Evolutionary conservation across 2,329 filamentous ascomycete genomes (phyloP).

Genomic region (Chaetomium sp.): DNA sequence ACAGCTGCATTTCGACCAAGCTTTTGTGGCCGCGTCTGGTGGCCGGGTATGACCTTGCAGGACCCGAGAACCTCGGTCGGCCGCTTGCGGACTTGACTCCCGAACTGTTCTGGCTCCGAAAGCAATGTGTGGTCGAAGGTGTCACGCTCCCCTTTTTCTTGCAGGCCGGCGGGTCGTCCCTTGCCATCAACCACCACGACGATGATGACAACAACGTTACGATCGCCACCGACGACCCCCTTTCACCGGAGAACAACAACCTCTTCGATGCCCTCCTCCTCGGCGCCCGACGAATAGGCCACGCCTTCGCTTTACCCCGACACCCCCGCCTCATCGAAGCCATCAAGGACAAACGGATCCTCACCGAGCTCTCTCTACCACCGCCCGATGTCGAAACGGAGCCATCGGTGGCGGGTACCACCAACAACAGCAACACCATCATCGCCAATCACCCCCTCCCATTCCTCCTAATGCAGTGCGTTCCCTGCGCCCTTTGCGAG

Average conservation of each 20-base stretch:
- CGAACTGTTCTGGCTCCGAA: slow-evolving; percentile 88
- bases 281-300: slow-evolving; percentile 81
- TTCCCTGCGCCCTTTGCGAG: slow-evolving; percentile 78
- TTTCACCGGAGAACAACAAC: slow-evolving; percentile 53
- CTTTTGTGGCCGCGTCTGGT: slow-evolving; percentile 70
- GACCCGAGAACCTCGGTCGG: slow-evolving; percentile 75
- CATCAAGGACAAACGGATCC: slow-evolving; percentile 79
- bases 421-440: slow-evolving; percentile 48
- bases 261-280: slow-evolving; percentile 84
- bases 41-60: slow-evolving; percentile 83
- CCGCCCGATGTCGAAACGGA: neutral
- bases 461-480: slow-evolving; percentile 75
- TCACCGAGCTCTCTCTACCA: slow-evolving; percentile 67
- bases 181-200: slow-evolving; percentile 34
- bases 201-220: slow-evolving; percentile 48
- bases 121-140: slow-evolving; percentile 68
- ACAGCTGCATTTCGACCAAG: slow-evolving; percentile 78
- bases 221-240: slow-evolving; percentile 31
- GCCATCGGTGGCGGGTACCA: no score
- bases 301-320: slow-evolving; percentile 83
- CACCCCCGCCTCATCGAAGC: slow-evolving; percentile 85
- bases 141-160: slow-evolving; percentile 92
- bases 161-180: slow-evolving; percentile 80
- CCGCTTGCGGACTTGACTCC: slow-evolving; percentile 72
- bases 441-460: slow-evolving; percentile 69